phyloP scores from a whole-genome alignment of 192 early-diverging fungal species.

The Allomyces javanicus region DNA sequence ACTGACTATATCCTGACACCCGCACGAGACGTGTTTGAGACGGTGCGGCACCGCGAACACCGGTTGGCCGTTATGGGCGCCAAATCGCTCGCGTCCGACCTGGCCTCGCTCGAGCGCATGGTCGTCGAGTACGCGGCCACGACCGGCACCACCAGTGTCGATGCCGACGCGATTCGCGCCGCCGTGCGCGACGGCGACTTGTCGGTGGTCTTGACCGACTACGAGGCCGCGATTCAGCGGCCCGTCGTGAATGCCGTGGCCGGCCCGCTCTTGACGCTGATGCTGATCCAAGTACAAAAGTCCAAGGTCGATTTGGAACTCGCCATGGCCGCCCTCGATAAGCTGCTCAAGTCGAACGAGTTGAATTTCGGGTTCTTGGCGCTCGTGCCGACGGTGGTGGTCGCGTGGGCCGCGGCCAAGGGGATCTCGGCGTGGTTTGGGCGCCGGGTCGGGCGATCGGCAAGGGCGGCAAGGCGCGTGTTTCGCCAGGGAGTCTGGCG shows the following conservation, averaged over 20 bases:
- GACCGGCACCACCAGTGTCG: constrained; percentile 18
- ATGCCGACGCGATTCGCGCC: constrained; percentile 19
- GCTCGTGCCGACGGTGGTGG: constrained; percentile 45
- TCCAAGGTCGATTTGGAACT: constrained; percentile 83
- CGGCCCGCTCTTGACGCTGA: constrained; percentile 46
- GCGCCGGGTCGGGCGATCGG: neutral
- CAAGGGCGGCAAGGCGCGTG: no score
- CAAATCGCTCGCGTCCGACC: constrained; percentile 53
- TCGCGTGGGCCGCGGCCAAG: constrained; percentile 24
- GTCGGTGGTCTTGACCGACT: constrained; percentile 49
- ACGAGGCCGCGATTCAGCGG: constrained; percentile 50
- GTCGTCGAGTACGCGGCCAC: constrained; percentile 54
- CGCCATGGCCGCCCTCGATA: constrained; percentile 79
- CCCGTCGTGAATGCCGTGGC: constrained; percentile 24
- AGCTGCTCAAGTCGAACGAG: constrained; percentile 80
- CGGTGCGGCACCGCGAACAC: constrained; percentile 62
- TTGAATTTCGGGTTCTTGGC: constrained; percentile 85
- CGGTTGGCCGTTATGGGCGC: constrained; percentile 54
- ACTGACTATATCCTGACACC: constrained; percentile 65
- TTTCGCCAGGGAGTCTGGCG: no score
- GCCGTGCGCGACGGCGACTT: constrained; percentile 61
- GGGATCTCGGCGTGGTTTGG: constrained; percentile 8
- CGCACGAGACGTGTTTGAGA: constrained; percentile 44
- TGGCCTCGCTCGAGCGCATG: constrained; percentile 78
- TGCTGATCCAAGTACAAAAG: constrained; percentile 77